Evolutionary conservation across 1,284 basidiomycete species (phyloP), one percentile per base, ranked within the genome.

Genomic region (Bondarzewia mesenterica): DNA sequence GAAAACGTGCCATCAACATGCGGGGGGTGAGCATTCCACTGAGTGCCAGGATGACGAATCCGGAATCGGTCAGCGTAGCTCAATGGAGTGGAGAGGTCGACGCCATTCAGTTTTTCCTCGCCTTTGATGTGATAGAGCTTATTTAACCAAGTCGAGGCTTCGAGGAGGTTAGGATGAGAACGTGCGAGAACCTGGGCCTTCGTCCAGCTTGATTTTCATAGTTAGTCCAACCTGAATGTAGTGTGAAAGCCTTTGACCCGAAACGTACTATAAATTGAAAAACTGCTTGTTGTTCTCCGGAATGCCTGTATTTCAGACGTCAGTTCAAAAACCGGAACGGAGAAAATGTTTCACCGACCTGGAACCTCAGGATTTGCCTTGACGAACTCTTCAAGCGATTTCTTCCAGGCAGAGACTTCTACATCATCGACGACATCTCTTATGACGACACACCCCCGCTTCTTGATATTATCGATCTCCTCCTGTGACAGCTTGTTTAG

Each of bases 1-100:
- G n/a, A n/a, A n/a, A n/a, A n/a, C n/a, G n/a, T n/a, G n/a, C 81
- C 82, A 59, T 93, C 89, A 43, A 93, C 72, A 59, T 93, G 91
- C 0, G 89, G 87, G 3, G 82, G 80, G 49, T 86, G 83, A 4
- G 69, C 58, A 5, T 73, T 70, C 76, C 90, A 92, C 42, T 70
- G 60, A 18, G 72, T 64, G 3, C 89, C 89, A 0, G 90, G 85
- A 51, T 82, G 80, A 25, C 91, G 77, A 52, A 93, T 90, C 5
- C 89, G 76, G 61, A 93, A 82, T 18, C 91, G 73, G 63, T 93
- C 91, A n/a, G 42, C 87, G 55, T 94, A 94, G 22, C 70, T 77
- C 45, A 93, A 69, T 7, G 89, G 83, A 2, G 77, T 76, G 3
- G 71, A 68, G 26, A 90, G 70, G 49, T 87, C 82, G 15, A 90